These are phyloP conservation scores for Aspergillaceae sp. DNA, from an alignment of 2,329 filamentous ascomycete species.

Conservation along the genomic window DNA sequence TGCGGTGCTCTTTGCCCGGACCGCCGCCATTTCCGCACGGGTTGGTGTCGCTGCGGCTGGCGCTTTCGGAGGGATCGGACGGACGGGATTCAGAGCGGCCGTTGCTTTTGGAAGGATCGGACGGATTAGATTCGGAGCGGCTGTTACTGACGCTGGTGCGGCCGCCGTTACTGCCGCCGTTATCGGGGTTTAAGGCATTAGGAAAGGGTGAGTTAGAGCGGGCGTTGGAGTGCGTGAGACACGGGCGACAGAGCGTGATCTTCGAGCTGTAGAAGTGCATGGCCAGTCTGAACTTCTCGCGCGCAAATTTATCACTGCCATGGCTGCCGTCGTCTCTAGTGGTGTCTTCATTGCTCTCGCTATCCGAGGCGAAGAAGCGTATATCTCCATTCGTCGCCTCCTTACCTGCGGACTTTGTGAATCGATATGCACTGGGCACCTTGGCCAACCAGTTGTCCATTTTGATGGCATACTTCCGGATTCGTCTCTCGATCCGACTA, in stretches of 20 bases:
- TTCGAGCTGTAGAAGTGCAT: slow-evolving; percentile 35
- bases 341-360: no score
- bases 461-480: slow-evolving; percentile 22
- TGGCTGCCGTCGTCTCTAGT: no score
- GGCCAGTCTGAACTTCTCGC: slow-evolving; percentile 29
- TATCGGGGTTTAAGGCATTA: background rate
- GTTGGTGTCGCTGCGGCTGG: background rate
- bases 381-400: slow-evolving; percentile 14
- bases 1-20: background rate
- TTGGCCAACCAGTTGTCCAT: slow-evolving; percentile 30
- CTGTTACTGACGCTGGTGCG: slow-evolving; percentile 6
- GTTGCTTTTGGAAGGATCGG: background rate
- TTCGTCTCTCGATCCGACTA: slow-evolving; percentile 23
- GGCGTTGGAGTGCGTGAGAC: slow-evolving; percentile 23
- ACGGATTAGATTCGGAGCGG: background rate
- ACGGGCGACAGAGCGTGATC: slow-evolving; percentile 35
- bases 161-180: slow-evolving; percentile 9
- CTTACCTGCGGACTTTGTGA: slow-evolving; percentile 14
- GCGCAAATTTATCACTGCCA: slow-evolving; percentile 7
- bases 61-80: background rate
- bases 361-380: slow-evolving; percentile 3
- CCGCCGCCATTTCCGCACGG: background rate
- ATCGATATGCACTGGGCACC: slow-evolving; percentile 25
- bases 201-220: background rate
- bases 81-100: no score